phyloP scores from a whole-genome alignment of 2,329 filamentous ascomycete species.

The Colletotrichum sp. region DNA sequence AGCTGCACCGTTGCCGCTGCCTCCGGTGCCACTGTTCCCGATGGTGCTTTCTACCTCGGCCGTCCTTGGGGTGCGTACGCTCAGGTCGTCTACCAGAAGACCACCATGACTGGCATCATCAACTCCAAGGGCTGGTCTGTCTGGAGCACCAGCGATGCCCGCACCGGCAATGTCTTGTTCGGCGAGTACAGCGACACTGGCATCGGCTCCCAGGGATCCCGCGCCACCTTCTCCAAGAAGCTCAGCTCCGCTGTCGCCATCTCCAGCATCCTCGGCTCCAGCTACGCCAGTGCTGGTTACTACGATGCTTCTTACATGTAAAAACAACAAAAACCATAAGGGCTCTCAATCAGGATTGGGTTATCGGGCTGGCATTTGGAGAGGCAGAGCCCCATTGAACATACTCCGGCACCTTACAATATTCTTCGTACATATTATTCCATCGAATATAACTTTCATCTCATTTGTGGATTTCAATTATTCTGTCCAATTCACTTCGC shows the following conservation, averaged over 20 bases:
- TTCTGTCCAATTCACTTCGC: not conserved
- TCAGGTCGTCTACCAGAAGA: conserved; percentile 54
- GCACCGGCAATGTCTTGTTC: conserved; percentile 58
- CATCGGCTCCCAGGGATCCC: conserved; percentile 54
- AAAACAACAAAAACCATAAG: not conserved
- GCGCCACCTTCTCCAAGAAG: conserved; percentile 48
- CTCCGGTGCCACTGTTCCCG: conserved; percentile 37
- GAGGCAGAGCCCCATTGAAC: not conserved
- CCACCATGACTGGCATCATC: conserved; percentile 57
- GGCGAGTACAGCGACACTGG: conserved; percentile 66
- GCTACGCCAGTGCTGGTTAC: conserved; percentile 27
- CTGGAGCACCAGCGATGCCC: conserved; percentile 56
- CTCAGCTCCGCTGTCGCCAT: conserved; percentile 39
- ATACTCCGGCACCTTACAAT: not conserved
- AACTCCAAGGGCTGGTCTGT: conserved; percentile 62
- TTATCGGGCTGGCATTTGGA: not conserved
- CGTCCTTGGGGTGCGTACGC: conserved; percentile 52
- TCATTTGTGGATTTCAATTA: not conserved
- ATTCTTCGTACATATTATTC: not conserved
- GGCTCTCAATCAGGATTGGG: not conserved
- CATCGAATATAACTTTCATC: not conserved
- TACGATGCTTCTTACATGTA: conserved; percentile 33
- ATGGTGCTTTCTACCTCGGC: conserved; percentile 50
- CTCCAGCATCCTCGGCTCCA: conserved; percentile 28
- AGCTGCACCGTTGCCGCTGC: conserved; percentile 45